Evolutionary conservation across 768 basidiomycete genomes (phyloP).

Genomic region (Neoboletus magnificus): DNA sequence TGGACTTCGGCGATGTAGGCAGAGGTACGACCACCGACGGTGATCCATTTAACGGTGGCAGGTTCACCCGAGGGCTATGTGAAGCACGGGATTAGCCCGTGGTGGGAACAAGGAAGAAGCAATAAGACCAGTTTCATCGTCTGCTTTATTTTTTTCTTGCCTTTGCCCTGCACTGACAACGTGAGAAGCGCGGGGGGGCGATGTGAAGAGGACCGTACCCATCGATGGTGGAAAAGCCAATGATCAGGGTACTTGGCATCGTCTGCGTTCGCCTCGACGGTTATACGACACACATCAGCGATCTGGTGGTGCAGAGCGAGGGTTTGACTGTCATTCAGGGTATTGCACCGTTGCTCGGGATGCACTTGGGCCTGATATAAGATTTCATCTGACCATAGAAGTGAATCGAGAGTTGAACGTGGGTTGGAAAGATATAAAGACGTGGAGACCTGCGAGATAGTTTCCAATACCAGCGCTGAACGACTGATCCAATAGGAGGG

Average conservation of each 20-base stretch:
- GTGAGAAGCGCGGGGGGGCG: constrained; percentile 9
- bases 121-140: constrained; percentile 45
- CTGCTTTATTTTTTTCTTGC: constrained; percentile 48
- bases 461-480: constrained; percentile 83
- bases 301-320: constrained; percentile 50
- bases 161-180: constrained; percentile 46
- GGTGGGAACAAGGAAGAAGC: not conserved
- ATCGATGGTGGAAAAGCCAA: constrained; percentile 69
- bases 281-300: constrained; percentile 51
- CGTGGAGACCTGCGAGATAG: constrained; percentile 65
- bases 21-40: constrained; percentile 74
- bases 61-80: constrained; percentile 60
- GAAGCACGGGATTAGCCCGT: constrained; percentile 2
- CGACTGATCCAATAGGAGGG: constrained; percentile 72
- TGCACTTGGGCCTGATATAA: constrained; percentile 72
- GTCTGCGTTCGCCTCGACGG: constrained; percentile 71
- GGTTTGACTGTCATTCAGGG: constrained; percentile 49
- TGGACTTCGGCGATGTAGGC: constrained; percentile 69
- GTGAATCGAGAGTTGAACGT: not conserved
- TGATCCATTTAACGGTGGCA: constrained; percentile 74
- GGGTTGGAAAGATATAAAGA: not conserved
- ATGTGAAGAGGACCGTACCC: constrained; percentile 39
- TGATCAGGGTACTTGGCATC: constrained; percentile 59
- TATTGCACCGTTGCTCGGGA: constrained; percentile 63
- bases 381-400: constrained; percentile 51